phyloP scores from a whole-genome alignment of 106 monocot genomes.

The Vanilla planifolia region DNA sequence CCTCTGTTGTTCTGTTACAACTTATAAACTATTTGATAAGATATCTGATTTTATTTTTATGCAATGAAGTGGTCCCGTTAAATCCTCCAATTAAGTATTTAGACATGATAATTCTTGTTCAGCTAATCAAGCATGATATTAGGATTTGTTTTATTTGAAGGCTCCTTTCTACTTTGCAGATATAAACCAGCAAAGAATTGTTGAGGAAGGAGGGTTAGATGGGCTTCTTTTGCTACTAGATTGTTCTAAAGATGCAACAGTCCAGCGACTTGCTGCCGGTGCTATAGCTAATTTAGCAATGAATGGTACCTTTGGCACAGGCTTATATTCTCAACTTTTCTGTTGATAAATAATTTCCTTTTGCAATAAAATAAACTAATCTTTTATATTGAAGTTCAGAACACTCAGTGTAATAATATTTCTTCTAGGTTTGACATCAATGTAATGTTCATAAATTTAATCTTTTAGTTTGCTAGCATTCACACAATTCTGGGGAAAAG shows the following conservation, averaged over 20 bases:
- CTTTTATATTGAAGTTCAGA: too few relatives aligned
- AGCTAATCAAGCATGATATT: background rate
- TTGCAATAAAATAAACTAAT: background rate
- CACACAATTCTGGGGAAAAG: too few relatives aligned
- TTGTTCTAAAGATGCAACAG: conserved; percentile 17
- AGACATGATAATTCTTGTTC: background rate
- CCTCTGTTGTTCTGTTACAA: too few relatives aligned
- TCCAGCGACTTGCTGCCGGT: conserved; percentile 21
- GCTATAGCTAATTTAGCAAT: conserved; percentile 29
- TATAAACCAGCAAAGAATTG: conserved; percentile 70
- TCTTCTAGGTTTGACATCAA: too few relatives aligned
- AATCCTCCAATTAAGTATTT: background rate
- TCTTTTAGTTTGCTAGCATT: too few relatives aligned
- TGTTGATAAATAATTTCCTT: background rate
- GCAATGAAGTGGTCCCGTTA: background rate
- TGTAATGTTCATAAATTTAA: too few relatives aligned
- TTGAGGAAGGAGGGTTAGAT: conserved; percentile 73
- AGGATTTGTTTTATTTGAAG: background rate
- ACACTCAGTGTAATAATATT: too few relatives aligned
- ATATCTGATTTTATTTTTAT: too few relatives aligned
- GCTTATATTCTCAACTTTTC: background rate
- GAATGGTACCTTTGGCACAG: conserved; percentile 19
- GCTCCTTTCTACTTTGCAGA: conserved; percentile 33
- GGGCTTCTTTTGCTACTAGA: conserved; percentile 40
- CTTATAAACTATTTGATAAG: too few relatives aligned